Base-by-base conservation (phyloP, 2,329 filamentous ascomycete genomes). In the Cladosporium sp. region DNA sequence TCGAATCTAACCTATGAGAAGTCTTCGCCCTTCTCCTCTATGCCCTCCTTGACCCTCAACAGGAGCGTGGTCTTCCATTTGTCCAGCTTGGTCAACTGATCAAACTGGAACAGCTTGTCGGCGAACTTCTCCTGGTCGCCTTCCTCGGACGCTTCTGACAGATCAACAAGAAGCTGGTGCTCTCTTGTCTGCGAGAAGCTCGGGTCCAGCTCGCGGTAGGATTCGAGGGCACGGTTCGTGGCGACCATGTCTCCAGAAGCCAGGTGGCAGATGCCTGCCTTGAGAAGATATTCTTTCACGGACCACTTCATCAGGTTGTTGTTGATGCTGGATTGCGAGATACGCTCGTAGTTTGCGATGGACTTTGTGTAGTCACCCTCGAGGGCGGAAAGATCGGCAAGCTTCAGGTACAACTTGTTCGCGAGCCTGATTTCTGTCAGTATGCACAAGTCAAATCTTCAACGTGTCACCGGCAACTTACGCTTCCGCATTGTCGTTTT, bases 21-120 rank as follows among this genome's bases (percentile, higher is more conserved):
- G 62, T 87, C 84, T 58, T 86, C 84, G 36, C 76, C 81, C 57
- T 78, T 75, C 64, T 83, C 79, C 72, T 92, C 86, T 61, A 96
- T 95, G 48, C 78, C 78, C 62, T 85, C 84, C 84, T 96, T 96
- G 63, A 96, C 80, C 60, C 84, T 81, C 64, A 95, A 73, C 56
- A 96, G 70, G 52, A 96, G 75, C 27, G 86, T 88, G 44, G 88
- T 96, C 85, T 96, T 96, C 92, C 92, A 97, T 75, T 92, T 93
- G 67, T 96, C 91, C 64, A 97, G 74, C 77, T 93, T 93, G 73
- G 85, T 93, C 73, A 96, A 78, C 74, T 95, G 88, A 68, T 96
- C 90, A 66, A 83, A 97, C 68, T 92, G 84, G 76, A 87, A 95
- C 56, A 93, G 72, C 68, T 91, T 90, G 65, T 95, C 89, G 18